Base-by-base conservation (phyloP, 495 filamentous ascomycete genomes). In the Lasiosphaeriaceae sp. region DNA sequence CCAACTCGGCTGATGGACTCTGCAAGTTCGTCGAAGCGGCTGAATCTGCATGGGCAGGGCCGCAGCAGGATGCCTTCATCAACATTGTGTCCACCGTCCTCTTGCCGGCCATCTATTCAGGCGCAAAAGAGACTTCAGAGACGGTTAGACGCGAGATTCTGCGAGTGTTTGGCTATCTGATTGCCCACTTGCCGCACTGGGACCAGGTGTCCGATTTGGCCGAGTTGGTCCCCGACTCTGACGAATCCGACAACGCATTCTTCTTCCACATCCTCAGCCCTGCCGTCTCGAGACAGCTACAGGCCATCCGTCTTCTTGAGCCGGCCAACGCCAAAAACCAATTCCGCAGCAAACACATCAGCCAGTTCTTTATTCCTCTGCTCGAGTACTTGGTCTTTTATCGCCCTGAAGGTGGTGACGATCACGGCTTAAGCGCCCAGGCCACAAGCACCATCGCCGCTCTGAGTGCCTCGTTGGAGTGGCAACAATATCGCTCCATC, bases 331-430 rank as follows among this genome's bases (percentile, higher is more conserved):
- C 75, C 3, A 80, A 81, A 51, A 80, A 82, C 19, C 72, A 80
- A 37, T 70, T 97, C 22, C 79, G 78, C 46, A 87, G 88, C 62
- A 81, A 82, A 43, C 93, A 96, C 62, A 79, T 96, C 59, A 85
- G 85, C 62, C 85, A 92, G 41, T 87, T 96, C 68, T 90, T 97
- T 66, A 79, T 97, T 24, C 95, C 94, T 1, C 79, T 97, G 11
- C 80, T 96, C 17, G 94, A 99, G 66, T 91, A 96, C 67, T 97
- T 96, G 64, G 83, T 96, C 22, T 93, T 97, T 63, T 85, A 90
- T 60, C 79, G 83, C 54, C 82, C 82, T 16, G 89, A 85, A 22
- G 86, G 89, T 47, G 88, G 88, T 56, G 85, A 85, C 59, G 89
- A 88, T 11, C 87, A 96, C 60, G 95, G 92, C 50, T 73, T 97